Evolutionary conservation across 352 stramenopile species (phyloP), one percentile per base, ranked within the genome.

Genomic region (Sclerospora graminicola): DNA sequence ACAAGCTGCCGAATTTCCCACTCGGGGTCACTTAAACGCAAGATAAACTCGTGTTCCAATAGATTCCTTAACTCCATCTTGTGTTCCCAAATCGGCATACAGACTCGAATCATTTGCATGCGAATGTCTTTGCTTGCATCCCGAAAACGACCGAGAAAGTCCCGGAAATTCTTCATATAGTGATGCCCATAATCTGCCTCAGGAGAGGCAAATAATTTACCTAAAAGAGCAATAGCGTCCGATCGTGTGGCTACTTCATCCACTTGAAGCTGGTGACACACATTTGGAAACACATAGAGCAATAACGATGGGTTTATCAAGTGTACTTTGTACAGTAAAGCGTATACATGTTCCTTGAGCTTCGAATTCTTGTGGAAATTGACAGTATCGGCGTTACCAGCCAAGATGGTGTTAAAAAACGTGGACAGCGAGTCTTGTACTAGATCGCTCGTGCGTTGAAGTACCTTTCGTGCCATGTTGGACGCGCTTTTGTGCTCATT

Each of bases 71-170:
- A 47, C 8, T 89, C 74, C 5, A 55, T 38, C 45, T 94, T 89
- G 29, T 66, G 51, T 37, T 87, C 60, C 66, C 76, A 88, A 30
- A 94, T 76, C n/a, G 71, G 58, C 1, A 69, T 66, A 41, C 70
- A 74, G 0, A 80, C 63, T 54, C 78, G 64, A 5, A 94, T 63
- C 73, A 94, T 91, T 51, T 90, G 73, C 7, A 91, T 41, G 0
- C 82, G 79, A 52, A 94, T 89, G 28, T 90, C 77, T 44, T 90
- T 90, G 54, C 77, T 91, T 5, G 82, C 72, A 45, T 94, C 82
- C 7, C 74, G 69, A 38, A 94, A 94, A n/a, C 82, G 66, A 18
- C 75, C 77, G 28, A 94, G 48, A 42, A 94, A 94, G 7, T 90
- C 77, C 16, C 80, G 73, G 24, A 94, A 91, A 27, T 70, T 89